Percentiles rank a stretch among this genome's conserved stretches.
phyloP scores from a whole-genome alignment of 1,284 basidiomycete species.

The Exsudoporus floridanus region DNA sequence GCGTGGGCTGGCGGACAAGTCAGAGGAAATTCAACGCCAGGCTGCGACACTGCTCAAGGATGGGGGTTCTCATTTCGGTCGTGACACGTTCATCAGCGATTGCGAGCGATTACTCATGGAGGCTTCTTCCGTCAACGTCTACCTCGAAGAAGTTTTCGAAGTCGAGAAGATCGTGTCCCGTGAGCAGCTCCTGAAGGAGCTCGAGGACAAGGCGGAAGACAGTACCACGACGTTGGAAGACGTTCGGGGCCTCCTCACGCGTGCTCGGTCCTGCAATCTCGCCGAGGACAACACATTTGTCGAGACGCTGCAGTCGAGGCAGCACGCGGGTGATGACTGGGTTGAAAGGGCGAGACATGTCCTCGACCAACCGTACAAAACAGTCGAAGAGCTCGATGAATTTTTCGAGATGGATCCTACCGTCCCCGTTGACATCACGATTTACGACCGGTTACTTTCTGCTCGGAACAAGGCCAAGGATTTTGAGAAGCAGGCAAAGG shows the following conservation, averaged over 20 bases:
- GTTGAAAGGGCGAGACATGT: slow-evolving; percentile 62
- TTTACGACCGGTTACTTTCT: slow-evolving; percentile 59
- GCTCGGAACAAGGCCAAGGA: slow-evolving; percentile 66
- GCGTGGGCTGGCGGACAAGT: slow-evolving; percentile 56
- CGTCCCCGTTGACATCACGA: slow-evolving; percentile 61
- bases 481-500: slow-evolving; percentile 71
- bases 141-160: slow-evolving; percentile 69
- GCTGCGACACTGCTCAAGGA: slow-evolving; percentile 51
- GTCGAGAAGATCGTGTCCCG: slow-evolving; percentile 76
- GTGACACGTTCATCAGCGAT: slow-evolving; percentile 61
- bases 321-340: slow-evolving; percentile 67
- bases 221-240: slow-evolving; percentile 61
- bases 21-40: slow-evolving; percentile 61
- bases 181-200: slow-evolving; percentile 65
- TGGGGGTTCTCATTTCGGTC: slow-evolving; percentile 38
- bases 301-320: slow-evolving; percentile 54
- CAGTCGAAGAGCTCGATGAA: slow-evolving; percentile 69
- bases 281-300: slow-evolving; percentile 59
- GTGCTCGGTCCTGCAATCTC: slow-evolving; percentile 70
- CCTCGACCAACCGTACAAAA: slow-evolving; percentile 64
- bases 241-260: slow-evolving; percentile 61
- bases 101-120: slow-evolving; percentile 70
- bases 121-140: slow-evolving; percentile 74
- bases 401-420: slow-evolving; percentile 58
- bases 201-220: slow-evolving; percentile 65